Percentiles rank a stretch among this genome's conserved stretches.
Conservation (phyloP, 1,284 basidiomycete genomes). For the Nidula niveotomentosa region DNA sequence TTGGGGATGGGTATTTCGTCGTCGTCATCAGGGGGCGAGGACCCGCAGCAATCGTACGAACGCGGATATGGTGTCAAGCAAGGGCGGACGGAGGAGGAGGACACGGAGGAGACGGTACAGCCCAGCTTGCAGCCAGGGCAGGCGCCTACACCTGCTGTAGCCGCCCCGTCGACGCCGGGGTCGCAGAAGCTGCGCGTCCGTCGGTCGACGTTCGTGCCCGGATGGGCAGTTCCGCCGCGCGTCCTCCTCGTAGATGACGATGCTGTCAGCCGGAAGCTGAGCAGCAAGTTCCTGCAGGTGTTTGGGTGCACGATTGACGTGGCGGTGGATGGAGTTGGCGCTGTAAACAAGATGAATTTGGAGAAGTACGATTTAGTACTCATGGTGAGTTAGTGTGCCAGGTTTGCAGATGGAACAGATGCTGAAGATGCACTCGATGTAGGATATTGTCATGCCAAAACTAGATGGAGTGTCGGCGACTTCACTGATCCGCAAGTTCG, state of each 20-base stretch:
- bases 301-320: constrained; percentile 96
- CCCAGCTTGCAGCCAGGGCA: constrained; percentile 17
- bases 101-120: constrained; percentile 19
- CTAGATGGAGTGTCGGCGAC: constrained; percentile 91
- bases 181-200: constrained; percentile 59
- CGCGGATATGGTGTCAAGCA: not conserved
- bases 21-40: not conserved
- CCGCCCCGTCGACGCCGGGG: constrained; percentile 5
- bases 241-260: constrained; percentile 97
- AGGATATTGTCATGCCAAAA: constrained; percentile 96
- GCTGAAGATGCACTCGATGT: constrained; percentile 4
- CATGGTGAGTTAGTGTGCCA: constrained; percentile 64
- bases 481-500: constrained; percentile 91
- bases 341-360: constrained; percentile 95
- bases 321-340: constrained; percentile 91
- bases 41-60: not conserved
- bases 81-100: constrained; percentile 8
- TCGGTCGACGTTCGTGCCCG: constrained; percentile 80
- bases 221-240: constrained; percentile 84
- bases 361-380: constrained; percentile 94
- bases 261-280: constrained; percentile 84
- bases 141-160: constrained; percentile 8
- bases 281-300: constrained; percentile 92
- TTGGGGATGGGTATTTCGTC: no score
- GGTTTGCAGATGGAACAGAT: constrained; percentile 1